Conservation (phyloP, 2,329 filamentous ascomycete genomes). For the Paramyrothecium roridum region DNA sequence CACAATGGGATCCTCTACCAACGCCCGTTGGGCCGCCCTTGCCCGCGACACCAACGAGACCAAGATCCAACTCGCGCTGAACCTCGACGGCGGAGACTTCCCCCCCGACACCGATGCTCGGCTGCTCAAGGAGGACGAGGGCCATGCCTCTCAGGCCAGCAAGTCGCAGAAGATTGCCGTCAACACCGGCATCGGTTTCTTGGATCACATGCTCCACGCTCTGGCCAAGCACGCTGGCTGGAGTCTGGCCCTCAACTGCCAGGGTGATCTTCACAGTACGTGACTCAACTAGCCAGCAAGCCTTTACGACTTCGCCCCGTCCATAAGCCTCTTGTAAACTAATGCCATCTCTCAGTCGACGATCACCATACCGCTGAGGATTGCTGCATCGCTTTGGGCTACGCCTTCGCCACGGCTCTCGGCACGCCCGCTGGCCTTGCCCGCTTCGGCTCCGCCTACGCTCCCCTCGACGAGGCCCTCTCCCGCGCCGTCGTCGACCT, state of each 20-base stretch:
- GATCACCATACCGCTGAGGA: slow-evolving; percentile 99
- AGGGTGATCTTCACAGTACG: slow-evolving; percentile 87
- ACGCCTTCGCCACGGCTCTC: slow-evolving; percentile 78
- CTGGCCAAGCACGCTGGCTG: slow-evolving; percentile 94
- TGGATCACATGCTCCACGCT: slow-evolving; percentile 98
- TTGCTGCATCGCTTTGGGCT: slow-evolving; percentile 84
- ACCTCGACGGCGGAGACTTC: slow-evolving; percentile 85
- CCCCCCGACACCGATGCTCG: slow-evolving; percentile 60
- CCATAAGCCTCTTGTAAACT: slow-evolving; percentile 3
- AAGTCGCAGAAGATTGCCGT: slow-evolving; percentile 83
- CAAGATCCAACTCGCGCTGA: slow-evolving; percentile 89
- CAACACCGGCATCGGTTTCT: slow-evolving; percentile 92
- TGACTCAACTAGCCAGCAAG: slow-evolving; percentile 19
- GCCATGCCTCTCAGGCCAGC: slow-evolving; percentile 81
- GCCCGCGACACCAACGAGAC: slow-evolving; percentile 96
- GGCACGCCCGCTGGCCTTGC: slow-evolving; percentile 76
- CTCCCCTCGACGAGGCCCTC: slow-evolving; percentile 91
- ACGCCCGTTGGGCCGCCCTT: slow-evolving; percentile 68
- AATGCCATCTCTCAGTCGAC: slow-evolving; percentile 61
- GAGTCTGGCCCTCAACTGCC: slow-evolving; percentile 79
- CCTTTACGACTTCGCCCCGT: too few species aligned
- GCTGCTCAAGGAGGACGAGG: slow-evolving; percentile 47
- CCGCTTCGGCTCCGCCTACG: slow-evolving; percentile 88
- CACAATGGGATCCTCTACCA: slow-evolving; percentile 20
- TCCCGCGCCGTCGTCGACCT: slow-evolving; percentile 93